phyloP scores from a whole-genome alignment of 176 grass and related monocot genomes.

The Saccharum spontaneum region DNA sequence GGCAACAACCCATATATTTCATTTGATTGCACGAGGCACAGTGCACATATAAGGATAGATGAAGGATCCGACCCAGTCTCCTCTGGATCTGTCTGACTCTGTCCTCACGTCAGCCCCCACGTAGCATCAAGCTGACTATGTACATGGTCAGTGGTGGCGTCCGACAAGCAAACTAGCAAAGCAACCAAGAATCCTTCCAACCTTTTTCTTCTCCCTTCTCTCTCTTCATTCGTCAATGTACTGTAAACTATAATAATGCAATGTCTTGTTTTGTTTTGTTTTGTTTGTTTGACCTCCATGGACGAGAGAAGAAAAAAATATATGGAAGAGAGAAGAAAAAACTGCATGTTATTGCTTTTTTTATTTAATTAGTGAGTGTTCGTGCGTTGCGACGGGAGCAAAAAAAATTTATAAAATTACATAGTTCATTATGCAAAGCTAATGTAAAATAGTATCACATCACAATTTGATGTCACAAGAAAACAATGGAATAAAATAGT shows the following conservation, averaged over 20 bases:
- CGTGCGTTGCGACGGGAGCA: too few species aligned
- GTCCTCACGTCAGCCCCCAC: not conserved
- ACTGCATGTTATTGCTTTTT: not conserved
- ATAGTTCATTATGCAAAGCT: too few species aligned
- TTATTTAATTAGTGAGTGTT: too few species aligned
- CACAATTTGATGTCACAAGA: too few species aligned
- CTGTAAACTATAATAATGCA: not conserved
- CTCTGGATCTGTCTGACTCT: not conserved
- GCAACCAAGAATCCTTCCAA: not conserved
- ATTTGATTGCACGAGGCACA: not conserved
- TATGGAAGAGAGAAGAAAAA: not conserved
- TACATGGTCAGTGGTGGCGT: conserved; percentile 11
- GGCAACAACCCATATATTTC: not conserved
- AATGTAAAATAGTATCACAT: too few species aligned
- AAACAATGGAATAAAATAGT: too few species aligned
- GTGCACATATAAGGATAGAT: not conserved
- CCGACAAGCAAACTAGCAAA: conserved; percentile 10
- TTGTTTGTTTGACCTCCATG: not conserved
- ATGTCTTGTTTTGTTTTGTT: not conserved
- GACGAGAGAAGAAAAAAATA: not conserved
- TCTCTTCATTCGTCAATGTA: not conserved
- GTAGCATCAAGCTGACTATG: not conserved
- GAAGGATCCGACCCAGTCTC: conserved; percentile 8
- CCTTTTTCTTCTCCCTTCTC: not conserved
- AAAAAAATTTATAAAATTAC: too few species aligned